Evolutionary conservation across 495 filamentous ascomycete species (phyloP).

Genomic region (Daldinia vernicosa): DNA sequence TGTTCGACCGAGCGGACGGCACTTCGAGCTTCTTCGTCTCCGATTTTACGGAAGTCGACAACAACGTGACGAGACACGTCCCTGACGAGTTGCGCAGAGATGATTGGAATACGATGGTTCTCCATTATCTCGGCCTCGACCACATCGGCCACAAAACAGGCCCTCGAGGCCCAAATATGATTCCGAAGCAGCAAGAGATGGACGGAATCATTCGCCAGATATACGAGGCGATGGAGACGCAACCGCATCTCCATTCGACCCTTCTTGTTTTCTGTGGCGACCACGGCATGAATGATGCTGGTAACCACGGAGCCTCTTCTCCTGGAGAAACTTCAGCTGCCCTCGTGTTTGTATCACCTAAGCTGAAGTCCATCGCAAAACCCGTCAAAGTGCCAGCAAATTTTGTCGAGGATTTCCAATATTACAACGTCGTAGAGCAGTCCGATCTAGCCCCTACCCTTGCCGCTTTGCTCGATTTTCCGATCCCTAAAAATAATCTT

Average conservation of each 20-base stretch:
- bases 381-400: slow-evolving; percentile 56
- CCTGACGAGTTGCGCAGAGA: slow-evolving; percentile 72
- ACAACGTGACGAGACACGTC: slow-evolving; percentile 94
- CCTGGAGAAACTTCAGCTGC: slow-evolving; percentile 93
- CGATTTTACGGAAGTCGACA: slow-evolving; percentile 97
- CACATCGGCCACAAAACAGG: slow-evolving; percentile 98
- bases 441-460: slow-evolving; percentile 91
- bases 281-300: slow-evolving; percentile 99
- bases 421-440: slow-evolving; percentile 86
- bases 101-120: slow-evolving; percentile 93
- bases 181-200: slow-evolving; percentile 94
- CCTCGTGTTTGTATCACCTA: slow-evolving; percentile 90
- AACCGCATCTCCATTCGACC: slow-evolving; percentile 76
- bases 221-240: slow-evolving; percentile 74
- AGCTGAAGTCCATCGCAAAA: slow-evolving; percentile 66
- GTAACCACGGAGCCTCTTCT: slow-evolving; percentile 94
- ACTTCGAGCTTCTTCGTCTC: slow-evolving; percentile 98
- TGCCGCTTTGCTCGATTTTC: slow-evolving; percentile 86
- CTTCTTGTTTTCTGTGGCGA: slow-evolving; percentile 90
- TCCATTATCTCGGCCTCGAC: slow-evolving; percentile 96
- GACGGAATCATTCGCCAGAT: slow-evolving; percentile 80
- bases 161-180: slow-evolving; percentile 89
- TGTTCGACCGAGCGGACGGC: slow-evolving; percentile 86
- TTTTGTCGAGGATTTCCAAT: slow-evolving; percentile 71
- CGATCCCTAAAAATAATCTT: slow-evolving; percentile 89